phyloP scores from a whole-genome alignment of 2,329 filamentous ascomycete genomes.

The Orbilia javanica region DNA sequence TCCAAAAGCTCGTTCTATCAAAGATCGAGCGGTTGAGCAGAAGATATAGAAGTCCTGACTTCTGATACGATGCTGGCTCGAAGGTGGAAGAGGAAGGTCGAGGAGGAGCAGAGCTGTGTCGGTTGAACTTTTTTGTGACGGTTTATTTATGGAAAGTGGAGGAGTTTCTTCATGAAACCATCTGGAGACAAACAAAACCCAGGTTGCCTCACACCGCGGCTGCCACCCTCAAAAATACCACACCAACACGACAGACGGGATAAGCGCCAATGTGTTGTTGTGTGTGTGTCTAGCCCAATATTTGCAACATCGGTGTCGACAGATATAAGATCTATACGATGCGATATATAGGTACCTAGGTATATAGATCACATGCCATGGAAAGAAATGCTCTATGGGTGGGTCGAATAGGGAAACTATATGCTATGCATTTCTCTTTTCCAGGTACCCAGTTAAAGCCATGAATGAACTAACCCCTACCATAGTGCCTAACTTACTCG shows the following conservation, averaged over 20 bases:
- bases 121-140: slow-evolving; percentile 30
- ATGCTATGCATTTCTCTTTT: too few relatives aligned
- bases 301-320: too few relatives aligned
- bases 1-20: slow-evolving; percentile 55
- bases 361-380: too few relatives aligned
- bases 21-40: slow-evolving; percentile 44
- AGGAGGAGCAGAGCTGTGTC: slow-evolving; percentile 20
- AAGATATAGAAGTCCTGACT: slow-evolving; percentile 58
- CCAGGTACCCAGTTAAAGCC: too few relatives aligned
- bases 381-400: too few relatives aligned
- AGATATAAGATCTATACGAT: too few relatives aligned
- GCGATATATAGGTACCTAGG: too few relatives aligned
- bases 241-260: slow-evolving; percentile 31
- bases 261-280: slow-evolving; percentile 47
- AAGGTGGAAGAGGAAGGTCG: slow-evolving; percentile 38
- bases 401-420: too few relatives aligned
- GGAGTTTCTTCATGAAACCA: slow-evolving; percentile 52
- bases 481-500: too few relatives aligned
- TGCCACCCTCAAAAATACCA: slow-evolving; percentile 46
- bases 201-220: slow-evolving; percentile 40
- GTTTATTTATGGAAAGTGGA: slow-evolving; percentile 51
- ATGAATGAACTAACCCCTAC: too few relatives aligned
- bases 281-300: too few relatives aligned
- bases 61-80: slow-evolving; percentile 29
- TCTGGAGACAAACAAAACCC: slow-evolving; percentile 55